These are phyloP conservation scores for Plantago rigida DNA, from an alignment of 305 asterid genomes.

Conservation along the genomic window DNA sequence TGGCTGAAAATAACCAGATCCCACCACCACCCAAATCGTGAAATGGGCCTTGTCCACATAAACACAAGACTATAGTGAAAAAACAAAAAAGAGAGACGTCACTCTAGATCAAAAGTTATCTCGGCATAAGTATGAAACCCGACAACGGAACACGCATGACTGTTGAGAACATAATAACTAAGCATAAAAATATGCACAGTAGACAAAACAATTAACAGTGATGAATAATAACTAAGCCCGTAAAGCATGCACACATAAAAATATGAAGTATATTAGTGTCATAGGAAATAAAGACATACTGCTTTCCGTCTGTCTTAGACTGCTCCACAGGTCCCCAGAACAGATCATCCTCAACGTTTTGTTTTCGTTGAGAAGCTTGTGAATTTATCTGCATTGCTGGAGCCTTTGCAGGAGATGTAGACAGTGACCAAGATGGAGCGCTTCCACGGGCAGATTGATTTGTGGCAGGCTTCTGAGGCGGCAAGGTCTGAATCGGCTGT, in stretches of 20 bases:
- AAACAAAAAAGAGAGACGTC: no score
- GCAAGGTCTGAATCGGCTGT: slow-evolving; percentile 39
- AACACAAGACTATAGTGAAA: no score
- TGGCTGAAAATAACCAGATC: no score
- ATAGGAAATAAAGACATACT: slow-evolving; percentile 37
- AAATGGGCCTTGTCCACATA: no score
- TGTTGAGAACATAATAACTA: no score
- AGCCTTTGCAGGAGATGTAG: slow-evolving; percentile 51
- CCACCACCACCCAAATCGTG: no score
- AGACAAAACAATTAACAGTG: no score
- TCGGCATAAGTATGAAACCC: no score
- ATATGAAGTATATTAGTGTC: neutral
- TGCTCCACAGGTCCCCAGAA: slow-evolving; percentile 80
- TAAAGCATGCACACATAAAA: neutral
- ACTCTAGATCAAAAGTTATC: no score
- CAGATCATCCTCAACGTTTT: slow-evolving; percentile 62
- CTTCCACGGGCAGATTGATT: slow-evolving; percentile 43
- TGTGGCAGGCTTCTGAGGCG: slow-evolving; percentile 44
- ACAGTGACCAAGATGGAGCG: slow-evolving; percentile 48
- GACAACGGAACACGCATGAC: no score
- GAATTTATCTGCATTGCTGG: slow-evolving; percentile 37
- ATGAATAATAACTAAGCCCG: neutral
- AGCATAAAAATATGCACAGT: no score
- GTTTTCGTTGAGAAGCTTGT: slow-evolving; percentile 38
- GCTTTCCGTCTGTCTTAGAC: slow-evolving; percentile 53